Conservation (phyloP, 2,329 filamentous ascomycete genomes). For the Microthyrium microscopicum region DNA sequence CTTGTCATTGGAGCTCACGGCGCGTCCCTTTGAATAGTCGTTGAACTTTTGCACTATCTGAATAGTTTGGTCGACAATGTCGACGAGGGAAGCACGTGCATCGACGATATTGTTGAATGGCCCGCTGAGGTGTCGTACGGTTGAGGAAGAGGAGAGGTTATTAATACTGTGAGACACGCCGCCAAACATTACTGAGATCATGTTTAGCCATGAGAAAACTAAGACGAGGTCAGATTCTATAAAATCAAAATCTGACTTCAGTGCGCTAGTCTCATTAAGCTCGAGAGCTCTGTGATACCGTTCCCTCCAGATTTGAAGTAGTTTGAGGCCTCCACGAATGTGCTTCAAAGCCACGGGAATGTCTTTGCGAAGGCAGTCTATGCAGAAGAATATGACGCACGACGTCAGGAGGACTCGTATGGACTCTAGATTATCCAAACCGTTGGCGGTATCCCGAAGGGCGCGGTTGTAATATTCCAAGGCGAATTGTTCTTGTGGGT, state of each 20-base stretch:
- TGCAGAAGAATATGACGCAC: not conserved
- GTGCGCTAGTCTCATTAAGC: too few relatives aligned
- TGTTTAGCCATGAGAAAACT: slow-evolving; percentile 2
- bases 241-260: not conserved
- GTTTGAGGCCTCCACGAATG: slow-evolving; percentile 1
- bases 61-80: slow-evolving; percentile 1
- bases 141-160: not conserved
- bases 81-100: not conserved
- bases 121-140: not conserved
- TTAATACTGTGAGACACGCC: not conserved
- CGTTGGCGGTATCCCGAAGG: not conserved
- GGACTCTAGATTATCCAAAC: not conserved
- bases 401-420: not conserved
- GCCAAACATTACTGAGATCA: slow-evolving; percentile 1
- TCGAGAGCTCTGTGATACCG: too few relatives aligned
- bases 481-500: not conserved
- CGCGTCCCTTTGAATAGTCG: not conserved
- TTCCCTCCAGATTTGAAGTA: slow-evolving; percentile 1
- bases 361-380: not conserved
- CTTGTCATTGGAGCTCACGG: not conserved
- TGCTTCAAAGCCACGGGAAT: slow-evolving; percentile 1
- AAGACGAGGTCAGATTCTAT: not conserved
- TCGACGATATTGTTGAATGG: not conserved
- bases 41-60: not conserved
- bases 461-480: not conserved